Conservation (phyloP, 176 grass and related monocot genomes). For the Oryza rufipogon region DNA sequence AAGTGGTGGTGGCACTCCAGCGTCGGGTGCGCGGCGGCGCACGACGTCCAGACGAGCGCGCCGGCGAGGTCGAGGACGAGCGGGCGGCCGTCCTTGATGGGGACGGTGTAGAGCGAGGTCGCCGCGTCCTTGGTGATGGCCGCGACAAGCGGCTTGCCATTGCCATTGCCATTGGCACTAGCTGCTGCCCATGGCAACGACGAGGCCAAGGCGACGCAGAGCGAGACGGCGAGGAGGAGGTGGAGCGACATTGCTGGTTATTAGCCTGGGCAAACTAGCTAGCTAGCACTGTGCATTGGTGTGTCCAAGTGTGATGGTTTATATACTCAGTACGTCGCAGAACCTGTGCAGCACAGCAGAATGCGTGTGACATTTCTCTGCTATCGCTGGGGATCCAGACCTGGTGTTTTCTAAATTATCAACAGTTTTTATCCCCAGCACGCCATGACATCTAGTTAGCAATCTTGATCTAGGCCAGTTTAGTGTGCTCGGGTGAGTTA, state of each 20-base stretch:
- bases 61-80: slow-evolving; percentile 62
- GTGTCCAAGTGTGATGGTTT: background rate
- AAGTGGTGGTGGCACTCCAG: slow-evolving; percentile 36
- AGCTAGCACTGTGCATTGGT: background rate
- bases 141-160: slow-evolving; percentile 26
- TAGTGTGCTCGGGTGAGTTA: background rate
- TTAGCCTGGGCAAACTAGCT: background rate
- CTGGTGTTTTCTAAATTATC: background rate
- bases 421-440: background rate
- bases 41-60: slow-evolving; percentile 55
- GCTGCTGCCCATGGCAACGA: slow-evolving; percentile 7
- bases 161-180: background rate
- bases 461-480: background rate
- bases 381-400: background rate
- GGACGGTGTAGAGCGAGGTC: slow-evolving; percentile 42
- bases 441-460: background rate
- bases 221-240: background rate
- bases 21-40: slow-evolving; percentile 8
- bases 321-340: background rate
- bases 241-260: background rate
- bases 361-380: background rate
- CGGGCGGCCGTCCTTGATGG: slow-evolving; percentile 12
- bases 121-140: slow-evolving; percentile 48
- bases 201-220: background rate
- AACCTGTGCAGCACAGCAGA: background rate